Percentiles rank a stretch among this genome's conserved stretches.
Evolutionary conservation across 2,329 filamentous ascomycete species (phyloP).

Genomic region (Colletotrichum sublineola): DNA sequence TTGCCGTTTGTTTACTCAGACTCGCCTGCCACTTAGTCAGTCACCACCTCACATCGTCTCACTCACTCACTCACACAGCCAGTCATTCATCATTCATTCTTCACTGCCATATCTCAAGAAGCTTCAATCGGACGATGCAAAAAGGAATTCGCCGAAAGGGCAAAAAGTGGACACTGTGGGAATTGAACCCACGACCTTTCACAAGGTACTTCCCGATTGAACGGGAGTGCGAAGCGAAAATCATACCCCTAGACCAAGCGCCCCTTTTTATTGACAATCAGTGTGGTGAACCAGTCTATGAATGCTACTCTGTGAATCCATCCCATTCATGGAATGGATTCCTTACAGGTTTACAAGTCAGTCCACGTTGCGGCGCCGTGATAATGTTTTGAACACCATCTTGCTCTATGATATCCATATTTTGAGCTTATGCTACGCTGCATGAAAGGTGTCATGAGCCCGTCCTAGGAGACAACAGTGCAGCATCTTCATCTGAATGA

Average conservation of each 20-base stretch:
- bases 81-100: neutral
- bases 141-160: fast-evolving
- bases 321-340: no score
- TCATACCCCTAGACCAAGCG: slow-evolving; percentile 43
- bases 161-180: slow-evolving; percentile 36
- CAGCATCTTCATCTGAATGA: no score
- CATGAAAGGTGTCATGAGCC: no score
- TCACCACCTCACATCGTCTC: neutral
- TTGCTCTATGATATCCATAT: neutral
- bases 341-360: no score
- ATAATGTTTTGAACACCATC: no score
- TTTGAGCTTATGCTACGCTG: neutral
- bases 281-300: no score
- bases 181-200: slow-evolving; percentile 43
- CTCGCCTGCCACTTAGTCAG: neutral
- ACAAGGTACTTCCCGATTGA: neutral
- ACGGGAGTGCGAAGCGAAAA: slow-evolving; percentile 35
- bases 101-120: no score
- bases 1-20: neutral
- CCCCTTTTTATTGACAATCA: neutral
- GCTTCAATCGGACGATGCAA: no score
- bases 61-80: neutral
- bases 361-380: no score
- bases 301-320: no score
- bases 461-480: neutral